Base-by-base conservation (phyloP, 1,284 basidiomycete species). In the Leccinum insolens region DNA sequence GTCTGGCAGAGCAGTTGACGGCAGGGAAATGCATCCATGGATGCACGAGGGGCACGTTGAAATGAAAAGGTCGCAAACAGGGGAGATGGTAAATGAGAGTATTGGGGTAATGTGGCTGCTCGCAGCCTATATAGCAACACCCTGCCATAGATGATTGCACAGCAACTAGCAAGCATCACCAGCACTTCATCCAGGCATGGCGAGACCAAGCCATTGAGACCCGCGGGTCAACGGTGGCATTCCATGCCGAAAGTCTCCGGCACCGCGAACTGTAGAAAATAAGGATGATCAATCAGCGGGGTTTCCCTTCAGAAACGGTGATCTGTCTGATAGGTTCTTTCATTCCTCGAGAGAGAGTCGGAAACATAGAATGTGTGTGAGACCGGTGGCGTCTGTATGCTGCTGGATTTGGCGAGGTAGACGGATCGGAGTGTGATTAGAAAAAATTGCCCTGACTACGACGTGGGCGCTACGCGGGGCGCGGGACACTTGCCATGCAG, bases 71-170 rank as follows among this genome's bases (percentile, higher is more conserved):
- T 11, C 12, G 20, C 20, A 20, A 14, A 58, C 8, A 28, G 25
- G 64, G 31, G 68, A 41, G 52, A 62, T 61, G 63, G 46, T 41
- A 25, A 28, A 64, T 20, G 46, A 57, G 67, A 60, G 66, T 62
- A 61, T 20, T 62, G 25, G 46, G 25, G 61, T 22, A 41, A 52
- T 63, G 39, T 55, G 37, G 31, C 25, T 44, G 22, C 22, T 60
- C 57, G 67, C 67, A 63, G 65, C n/a, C 52, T 77, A 77, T 77
- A 76, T 77, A 77, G 52, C 55, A 37, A 59, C 25, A 22, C 22
- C 60, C 62, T 12, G 66, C 34, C 49, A 74, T 71, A 52, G 61
- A 71, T 75, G 74, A 68, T 11, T 22, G 58, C 73, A 75, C 75
- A 77, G 75, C 66, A 73, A 64, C 5, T 1, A 34, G 7, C 34